Conservation (phyloP, 805 yeast genomes). For the Barnettozyma sucrosica region DNA sequence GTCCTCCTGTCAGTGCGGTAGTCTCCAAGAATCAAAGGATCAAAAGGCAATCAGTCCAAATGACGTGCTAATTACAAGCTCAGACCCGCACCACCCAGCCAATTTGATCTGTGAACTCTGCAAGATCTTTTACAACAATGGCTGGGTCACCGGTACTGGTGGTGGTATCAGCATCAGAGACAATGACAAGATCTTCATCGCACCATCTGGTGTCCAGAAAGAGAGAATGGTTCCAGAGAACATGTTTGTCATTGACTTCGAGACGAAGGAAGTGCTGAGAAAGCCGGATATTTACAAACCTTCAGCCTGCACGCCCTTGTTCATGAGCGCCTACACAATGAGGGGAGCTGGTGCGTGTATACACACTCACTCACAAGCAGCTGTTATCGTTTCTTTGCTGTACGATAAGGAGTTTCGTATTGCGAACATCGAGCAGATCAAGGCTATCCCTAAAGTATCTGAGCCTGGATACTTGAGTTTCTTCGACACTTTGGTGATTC, state of each 20-base stretch:
- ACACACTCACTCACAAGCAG: slow-evolving; percentile 88
- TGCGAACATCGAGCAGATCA: slow-evolving; percentile 82
- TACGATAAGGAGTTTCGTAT: slow-evolving; percentile 70
- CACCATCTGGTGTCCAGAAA: slow-evolving; percentile 96
- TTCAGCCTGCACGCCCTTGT: slow-evolving; percentile 91
- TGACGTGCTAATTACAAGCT: slow-evolving; percentile 20
- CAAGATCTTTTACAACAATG: slow-evolving; percentile 64
- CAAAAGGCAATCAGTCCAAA: not conserved
- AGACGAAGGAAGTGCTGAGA: slow-evolving; percentile 45
- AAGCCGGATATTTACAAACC: slow-evolving; percentile 70
- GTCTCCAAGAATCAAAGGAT: not conserved
- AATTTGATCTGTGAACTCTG: slow-evolving; percentile 80
- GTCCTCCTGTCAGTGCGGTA: not conserved
- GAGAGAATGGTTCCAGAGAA: slow-evolving; percentile 79
- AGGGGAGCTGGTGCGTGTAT: slow-evolving; percentile 87
- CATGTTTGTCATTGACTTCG: slow-evolving; percentile 68
- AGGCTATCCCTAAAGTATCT: slow-evolving; percentile 64
- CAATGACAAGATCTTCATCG: slow-evolving; percentile 57
- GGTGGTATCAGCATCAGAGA: slow-evolving; percentile 81
- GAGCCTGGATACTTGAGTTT: slow-evolving; percentile 58
- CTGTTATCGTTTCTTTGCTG: slow-evolving; percentile 73
- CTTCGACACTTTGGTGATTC: slow-evolving; percentile 72
- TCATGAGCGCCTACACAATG: slow-evolving; percentile 59
- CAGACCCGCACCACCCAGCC: slow-evolving; percentile 50
- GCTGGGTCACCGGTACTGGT: slow-evolving; percentile 95